Conservation (phyloP, 371 early-diverging fungal species). For the Capillidium heterosporum region DNA sequence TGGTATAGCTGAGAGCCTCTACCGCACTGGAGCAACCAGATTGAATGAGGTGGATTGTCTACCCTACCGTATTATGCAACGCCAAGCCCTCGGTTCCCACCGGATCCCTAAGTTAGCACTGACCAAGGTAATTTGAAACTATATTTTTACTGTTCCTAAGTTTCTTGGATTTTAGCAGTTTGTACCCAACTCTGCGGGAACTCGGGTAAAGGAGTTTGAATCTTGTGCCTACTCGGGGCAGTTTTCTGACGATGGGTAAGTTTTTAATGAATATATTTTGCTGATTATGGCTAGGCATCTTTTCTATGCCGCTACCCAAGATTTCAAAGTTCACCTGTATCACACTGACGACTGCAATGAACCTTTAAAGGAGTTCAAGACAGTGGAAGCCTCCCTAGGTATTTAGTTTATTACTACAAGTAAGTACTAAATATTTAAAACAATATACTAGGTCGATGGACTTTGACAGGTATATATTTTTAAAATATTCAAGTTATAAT, state of each 20-base stretch:
- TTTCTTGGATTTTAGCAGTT: constrained; percentile 2
- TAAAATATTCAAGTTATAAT: neutral
- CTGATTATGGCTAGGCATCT: constrained; percentile 1
- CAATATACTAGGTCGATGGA: constrained; percentile 9
- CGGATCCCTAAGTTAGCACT: neutral
- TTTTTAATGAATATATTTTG: neutral
- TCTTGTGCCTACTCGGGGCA: constrained; percentile 10
- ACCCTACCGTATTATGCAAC: neutral
- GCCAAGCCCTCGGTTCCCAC: neutral
- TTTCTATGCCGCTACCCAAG: constrained; percentile 10
- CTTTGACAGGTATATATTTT: constrained; percentile 7
- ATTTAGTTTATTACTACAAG: neutral
- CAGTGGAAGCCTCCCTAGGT: constrained; percentile 5
- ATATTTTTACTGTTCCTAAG: neutral
- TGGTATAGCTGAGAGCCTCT: neutral
- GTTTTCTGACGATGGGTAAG: constrained; percentile 11
- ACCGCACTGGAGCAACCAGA: neutral
- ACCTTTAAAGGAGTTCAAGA: constrained; percentile 4
- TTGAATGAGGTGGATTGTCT: neutral
- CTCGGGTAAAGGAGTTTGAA: neutral
- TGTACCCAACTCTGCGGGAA: constrained; percentile 7
- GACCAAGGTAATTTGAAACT: neutral
- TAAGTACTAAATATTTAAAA: neutral
- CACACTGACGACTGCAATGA: neutral
- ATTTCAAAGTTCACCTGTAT: constrained; percentile 9